Conservation (phyloP, 228 moss, liverwort and hornwort species). For the Sphagnum magellanicum region DNA sequence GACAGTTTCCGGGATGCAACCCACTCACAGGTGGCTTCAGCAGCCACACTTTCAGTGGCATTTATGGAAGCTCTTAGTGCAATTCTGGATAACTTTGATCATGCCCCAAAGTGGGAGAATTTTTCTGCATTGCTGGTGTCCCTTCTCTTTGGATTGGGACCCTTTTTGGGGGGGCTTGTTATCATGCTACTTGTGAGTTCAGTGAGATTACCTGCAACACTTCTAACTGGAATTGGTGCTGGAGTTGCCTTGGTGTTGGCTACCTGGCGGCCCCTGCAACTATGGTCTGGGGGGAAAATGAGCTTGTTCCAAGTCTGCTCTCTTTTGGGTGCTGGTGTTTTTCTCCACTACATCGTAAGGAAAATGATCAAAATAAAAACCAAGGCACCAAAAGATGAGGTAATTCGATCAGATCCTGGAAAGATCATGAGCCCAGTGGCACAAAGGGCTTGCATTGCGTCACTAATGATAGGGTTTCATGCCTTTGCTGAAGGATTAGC, state of each 20-base stretch:
- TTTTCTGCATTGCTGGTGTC: slow-evolving; percentile 32
- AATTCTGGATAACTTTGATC: slow-evolving; percentile 50
- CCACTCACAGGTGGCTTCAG: slow-evolving; percentile 82
- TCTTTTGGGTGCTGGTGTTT: slow-evolving; percentile 40
- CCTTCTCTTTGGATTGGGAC: slow-evolving; percentile 71
- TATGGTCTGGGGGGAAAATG: slow-evolving; percentile 49
- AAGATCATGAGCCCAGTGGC: slow-evolving; percentile 50
- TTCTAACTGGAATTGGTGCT: slow-evolving; percentile 72
- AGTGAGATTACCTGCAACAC: slow-evolving; percentile 35
- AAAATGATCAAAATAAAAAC: slow-evolving; percentile 25
- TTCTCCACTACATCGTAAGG: slow-evolving; percentile 33
- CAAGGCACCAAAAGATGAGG: slow-evolving; percentile 39
- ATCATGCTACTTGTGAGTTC: slow-evolving; percentile 40
- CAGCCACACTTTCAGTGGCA: slow-evolving; percentile 84
- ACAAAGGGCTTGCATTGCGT: slow-evolving; percentile 45
- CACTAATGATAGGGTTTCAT: slow-evolving; percentile 58
- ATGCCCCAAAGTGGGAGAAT: slow-evolving; percentile 32
- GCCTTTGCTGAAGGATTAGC: slow-evolving; percentile 63
- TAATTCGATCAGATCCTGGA: slow-evolving; percentile 35
- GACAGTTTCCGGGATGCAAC: slow-evolving; percentile 91
- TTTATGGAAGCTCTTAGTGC: slow-evolving; percentile 93
- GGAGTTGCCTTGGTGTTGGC: slow-evolving; percentile 69
- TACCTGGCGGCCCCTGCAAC: slow-evolving; percentile 71
- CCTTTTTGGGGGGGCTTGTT: slow-evolving; percentile 51
- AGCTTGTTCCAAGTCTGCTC: slow-evolving; percentile 23